phyloP scores from a whole-genome alignment of 192 early-diverging fungal species.

The Kappamyces sp. region DNA sequence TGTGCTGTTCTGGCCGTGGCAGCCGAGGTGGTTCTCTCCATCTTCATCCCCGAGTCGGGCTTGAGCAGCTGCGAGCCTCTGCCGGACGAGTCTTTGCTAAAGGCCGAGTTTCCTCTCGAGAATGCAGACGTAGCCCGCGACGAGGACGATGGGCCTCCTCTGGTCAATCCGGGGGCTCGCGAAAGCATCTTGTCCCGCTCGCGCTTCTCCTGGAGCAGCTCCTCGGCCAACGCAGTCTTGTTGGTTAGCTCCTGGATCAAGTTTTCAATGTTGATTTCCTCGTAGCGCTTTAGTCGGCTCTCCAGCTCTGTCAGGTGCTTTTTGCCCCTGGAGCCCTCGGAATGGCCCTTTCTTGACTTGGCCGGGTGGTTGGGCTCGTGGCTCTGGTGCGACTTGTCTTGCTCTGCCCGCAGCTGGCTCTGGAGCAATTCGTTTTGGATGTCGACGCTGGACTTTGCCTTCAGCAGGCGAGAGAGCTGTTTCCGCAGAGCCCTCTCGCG shows the following conservation, averaged over 20 bases:
- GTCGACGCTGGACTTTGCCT: slow-evolving; percentile 25
- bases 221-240: slow-evolving; percentile 40
- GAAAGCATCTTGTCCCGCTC: slow-evolving; percentile 13
- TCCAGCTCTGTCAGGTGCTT: slow-evolving; percentile 25
- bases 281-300: slow-evolving; percentile 34
- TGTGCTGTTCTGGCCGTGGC: slow-evolving; percentile 12
- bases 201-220: slow-evolving; percentile 31
- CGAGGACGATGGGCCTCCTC: no score
- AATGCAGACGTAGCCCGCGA: no score
- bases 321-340: slow-evolving; percentile 20
- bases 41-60: neutral
- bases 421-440: slow-evolving; percentile 35
- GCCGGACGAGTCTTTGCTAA: neutral
- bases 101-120: no score
- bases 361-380: slow-evolving; percentile 12
- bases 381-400: slow-evolving; percentile 3
- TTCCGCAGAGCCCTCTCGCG: slow-evolving; percentile 40
- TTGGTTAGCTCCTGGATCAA: slow-evolving; percentile 40
- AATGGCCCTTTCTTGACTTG: slow-evolving; percentile 27
- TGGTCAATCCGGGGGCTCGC: no score
- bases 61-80: neutral
- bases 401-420: slow-evolving; percentile 41
- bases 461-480: slow-evolving; percentile 41
- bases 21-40: neutral
- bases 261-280: slow-evolving; percentile 42